These are phyloP conservation scores for Knufia fluminis DNA, from an alignment of 2,329 filamentous ascomycete species.

Conservation along the genomic window DNA sequence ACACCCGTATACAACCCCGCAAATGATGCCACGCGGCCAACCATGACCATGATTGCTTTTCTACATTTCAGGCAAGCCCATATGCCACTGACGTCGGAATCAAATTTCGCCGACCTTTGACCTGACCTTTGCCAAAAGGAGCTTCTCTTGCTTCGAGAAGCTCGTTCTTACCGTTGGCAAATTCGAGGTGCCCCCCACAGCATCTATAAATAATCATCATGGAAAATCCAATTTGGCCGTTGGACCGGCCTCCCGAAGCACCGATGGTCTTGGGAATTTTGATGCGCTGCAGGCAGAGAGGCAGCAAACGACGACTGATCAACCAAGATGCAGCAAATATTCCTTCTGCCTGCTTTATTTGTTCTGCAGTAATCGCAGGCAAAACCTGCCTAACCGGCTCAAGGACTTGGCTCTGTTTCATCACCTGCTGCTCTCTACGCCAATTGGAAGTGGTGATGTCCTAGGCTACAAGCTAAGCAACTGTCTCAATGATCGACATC, in stretches of 20 bases:
- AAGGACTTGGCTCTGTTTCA: background rate
- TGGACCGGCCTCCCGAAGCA: background rate
- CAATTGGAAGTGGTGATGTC: background rate
- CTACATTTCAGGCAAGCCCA: background rate
- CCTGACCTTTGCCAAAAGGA: background rate
- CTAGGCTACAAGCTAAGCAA: background rate
- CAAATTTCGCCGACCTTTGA: background rate
- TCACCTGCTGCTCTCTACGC: background rate
- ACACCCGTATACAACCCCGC: no score
- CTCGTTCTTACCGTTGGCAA: background rate
- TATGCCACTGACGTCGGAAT: background rate
- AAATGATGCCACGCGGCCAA: no score
- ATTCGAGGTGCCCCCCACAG: background rate
- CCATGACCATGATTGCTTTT: no score
- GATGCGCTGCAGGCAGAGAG: background rate
- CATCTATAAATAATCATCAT: background rate
- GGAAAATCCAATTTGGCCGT: background rate
- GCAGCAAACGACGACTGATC: no score
- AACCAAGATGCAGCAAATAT: no score
- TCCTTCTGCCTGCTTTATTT: background rate
- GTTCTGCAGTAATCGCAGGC: background rate
- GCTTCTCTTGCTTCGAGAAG: background rate
- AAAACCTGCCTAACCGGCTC: background rate
- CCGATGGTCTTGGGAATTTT: background rate
- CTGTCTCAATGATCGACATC: background rate